Evolutionary conservation across 371 early-diverging fungal species (phyloP), one percentile per base, ranked within the genome.

Genomic region (Apophysomyces trapeziformis): DNA sequence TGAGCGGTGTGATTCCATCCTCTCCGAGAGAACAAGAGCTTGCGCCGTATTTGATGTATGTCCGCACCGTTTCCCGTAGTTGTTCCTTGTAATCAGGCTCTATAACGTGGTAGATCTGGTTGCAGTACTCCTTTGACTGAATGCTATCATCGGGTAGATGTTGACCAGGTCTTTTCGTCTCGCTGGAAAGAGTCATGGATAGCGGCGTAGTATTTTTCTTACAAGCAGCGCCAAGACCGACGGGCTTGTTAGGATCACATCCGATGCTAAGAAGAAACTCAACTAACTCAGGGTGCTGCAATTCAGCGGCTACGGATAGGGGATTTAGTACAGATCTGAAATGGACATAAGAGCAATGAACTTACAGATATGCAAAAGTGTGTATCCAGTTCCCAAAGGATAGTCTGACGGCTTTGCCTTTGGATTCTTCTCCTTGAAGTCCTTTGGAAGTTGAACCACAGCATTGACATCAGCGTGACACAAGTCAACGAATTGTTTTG

Each of bases 331-430:
- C 21, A 36, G 8, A 7, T 11, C 16, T 26, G 36, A 9, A 12
- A 60, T n/a, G n/a, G 13, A 44, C 7, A 38, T 2, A 1, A 26
- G 32, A 26, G 3, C 2, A 26, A 26, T 26, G 1, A 3, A 2
- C 65, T 63, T 79, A 82, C 79, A 86, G 41, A 78, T 68, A 65
- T 86, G 85, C 45, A 86, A 67, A 12, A 74, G 72, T 18, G 71
- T 69, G 54, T 72, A 76, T 4, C 86, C 88, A 13, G 83, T 83
- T 6, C 63, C 45, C n/a, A n/a, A 8, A 8, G 85, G 82, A 57
- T 80, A 80, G 0, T 74, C 69, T 8, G 63, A n/a, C 11, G 18
- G 50, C 26, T 70, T 74, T 8, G 74, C 68, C 6, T 77, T 72
- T 8, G 74, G 76, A 21, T 76, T 70, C 0, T 65, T 54, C 16